Conservation (phyloP, 352 stramenopile genomes). For the Blastocystis sp. region DNA sequence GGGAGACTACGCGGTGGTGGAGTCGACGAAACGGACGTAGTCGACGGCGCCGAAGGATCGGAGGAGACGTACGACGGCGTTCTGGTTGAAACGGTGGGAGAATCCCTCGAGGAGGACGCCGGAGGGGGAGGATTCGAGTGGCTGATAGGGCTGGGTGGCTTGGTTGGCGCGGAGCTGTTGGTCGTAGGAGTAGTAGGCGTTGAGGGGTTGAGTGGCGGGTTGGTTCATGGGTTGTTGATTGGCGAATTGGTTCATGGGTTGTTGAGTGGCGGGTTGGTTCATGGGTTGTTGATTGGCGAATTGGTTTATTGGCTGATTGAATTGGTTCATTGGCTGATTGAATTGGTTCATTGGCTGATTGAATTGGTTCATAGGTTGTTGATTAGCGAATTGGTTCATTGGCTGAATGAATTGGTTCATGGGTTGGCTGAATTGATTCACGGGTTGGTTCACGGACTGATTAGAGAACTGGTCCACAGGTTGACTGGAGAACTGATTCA, state of each 20-base stretch:
- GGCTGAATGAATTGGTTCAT: background rate
- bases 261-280: background rate
- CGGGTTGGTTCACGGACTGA: too few species aligned
- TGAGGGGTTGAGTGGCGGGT: background rate
- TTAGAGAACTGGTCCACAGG: background rate
- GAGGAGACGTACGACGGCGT: background rate
- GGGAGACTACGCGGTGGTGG: background rate
- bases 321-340: too few species aligned
- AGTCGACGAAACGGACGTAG: background rate
- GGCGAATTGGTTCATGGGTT: background rate
- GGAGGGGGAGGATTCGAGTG: background rate
- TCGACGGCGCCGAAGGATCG: background rate
- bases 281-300: background rate
- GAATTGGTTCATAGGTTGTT: background rate
- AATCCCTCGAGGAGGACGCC: slow-evolving; percentile 3
- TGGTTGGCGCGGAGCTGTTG: background rate
- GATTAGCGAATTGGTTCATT: background rate
- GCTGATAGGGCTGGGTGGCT: background rate
- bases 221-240: background rate
- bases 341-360: too few species aligned
- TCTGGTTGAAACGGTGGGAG: background rate
- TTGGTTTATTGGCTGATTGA: too few species aligned
- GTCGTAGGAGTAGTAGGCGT: background rate
- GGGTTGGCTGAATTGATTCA: too few species aligned
- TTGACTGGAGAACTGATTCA: too few species aligned